These are phyloP conservation scores for Penicillium griseofulvum DNA, from an alignment of 2,329 filamentous ascomycete species.

Conservation along the genomic window DNA sequence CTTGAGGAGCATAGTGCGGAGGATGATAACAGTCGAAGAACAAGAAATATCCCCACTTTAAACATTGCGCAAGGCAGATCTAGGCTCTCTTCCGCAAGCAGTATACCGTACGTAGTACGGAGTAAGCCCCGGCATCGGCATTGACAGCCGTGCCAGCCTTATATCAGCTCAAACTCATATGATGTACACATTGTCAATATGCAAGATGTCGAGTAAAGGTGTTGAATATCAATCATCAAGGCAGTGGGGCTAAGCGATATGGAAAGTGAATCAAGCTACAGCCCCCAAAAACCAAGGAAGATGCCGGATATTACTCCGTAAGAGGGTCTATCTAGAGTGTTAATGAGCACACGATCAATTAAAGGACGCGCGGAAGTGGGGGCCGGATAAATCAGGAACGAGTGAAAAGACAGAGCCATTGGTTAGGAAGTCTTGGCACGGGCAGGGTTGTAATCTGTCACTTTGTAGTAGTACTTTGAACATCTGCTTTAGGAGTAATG, in stretches of 20 bases:
- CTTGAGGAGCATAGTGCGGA: not conserved
- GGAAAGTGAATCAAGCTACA: not conserved
- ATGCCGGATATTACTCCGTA: not conserved
- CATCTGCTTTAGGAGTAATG: not conserved
- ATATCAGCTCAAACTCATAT: too few relatives aligned
- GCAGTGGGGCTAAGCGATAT: not conserved
- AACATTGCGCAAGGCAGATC: not conserved
- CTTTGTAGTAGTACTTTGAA: not conserved
- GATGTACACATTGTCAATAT: not conserved
- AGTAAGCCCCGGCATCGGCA: not conserved
- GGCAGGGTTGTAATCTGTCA: not conserved
- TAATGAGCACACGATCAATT: not conserved
- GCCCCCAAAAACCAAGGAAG: too few relatives aligned
- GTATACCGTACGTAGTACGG: not conserved
- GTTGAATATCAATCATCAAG: not conserved
- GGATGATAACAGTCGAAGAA: not conserved
- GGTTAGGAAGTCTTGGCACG: conserved; percentile 16
- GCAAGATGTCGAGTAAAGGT: not conserved
- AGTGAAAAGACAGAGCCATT: conserved; percentile 8
- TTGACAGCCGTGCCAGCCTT: not conserved
- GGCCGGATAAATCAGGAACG: conserved; percentile 6
- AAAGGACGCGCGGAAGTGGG: conserved; percentile 26
- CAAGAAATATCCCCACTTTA: not conserved
- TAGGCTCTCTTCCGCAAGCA: not conserved
- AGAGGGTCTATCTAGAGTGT: not conserved